Base-by-base conservation (phyloP, 352 stramenopile genomes). In the Phytophthora sp. region DNA sequence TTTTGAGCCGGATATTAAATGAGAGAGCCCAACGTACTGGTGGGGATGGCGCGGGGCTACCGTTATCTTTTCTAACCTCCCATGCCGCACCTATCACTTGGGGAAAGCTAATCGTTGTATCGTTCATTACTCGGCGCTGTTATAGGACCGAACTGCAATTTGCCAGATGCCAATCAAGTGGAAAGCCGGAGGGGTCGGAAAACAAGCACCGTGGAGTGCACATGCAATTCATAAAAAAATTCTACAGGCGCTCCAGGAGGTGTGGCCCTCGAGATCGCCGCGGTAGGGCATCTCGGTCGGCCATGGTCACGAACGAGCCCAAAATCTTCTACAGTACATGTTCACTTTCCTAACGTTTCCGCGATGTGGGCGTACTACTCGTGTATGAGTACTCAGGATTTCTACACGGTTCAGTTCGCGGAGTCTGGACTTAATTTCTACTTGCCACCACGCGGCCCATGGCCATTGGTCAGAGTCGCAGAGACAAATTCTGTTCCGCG, bases 361-460 rank as follows among this genome's bases (percentile, higher is more conserved):
- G 79, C 89, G 27, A 66, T 92, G 24, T 92, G 84, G 81, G 77
- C 79, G 8, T 90, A 85, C 72, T 89, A 89, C 66, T 89, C 79
- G 69, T 92, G 81, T 41, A 60, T 92, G 36, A 89, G 79, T 38
- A 79, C 81, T 0, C 79, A 90, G 24, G 71, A 88, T 49, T 92
- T 85, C 33, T 89, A 90, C 63, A 54, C 51, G 30, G 49, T 69
- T 7, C 36, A 76, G 55, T 92, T 89, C 62, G 67, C 81, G 2
- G 52, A 79, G 23, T 78, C 73, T 0, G 63, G 70, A 0, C 71
- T 88, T 30, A 58, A 84, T 38, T 92, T 92, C 51, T 75, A 71
- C 11, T 90, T 90, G 69, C 54, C 20, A 84, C 78, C 4, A 69
- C 69, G 13, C 90, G 84, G 81, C 79, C 84, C 6, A 85, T 90